These are phyloP conservation scores for Syncephalastrum racemosum DNA, from an alignment of 371 early-diverging fungal genomes.

Conservation along the genomic window DNA sequence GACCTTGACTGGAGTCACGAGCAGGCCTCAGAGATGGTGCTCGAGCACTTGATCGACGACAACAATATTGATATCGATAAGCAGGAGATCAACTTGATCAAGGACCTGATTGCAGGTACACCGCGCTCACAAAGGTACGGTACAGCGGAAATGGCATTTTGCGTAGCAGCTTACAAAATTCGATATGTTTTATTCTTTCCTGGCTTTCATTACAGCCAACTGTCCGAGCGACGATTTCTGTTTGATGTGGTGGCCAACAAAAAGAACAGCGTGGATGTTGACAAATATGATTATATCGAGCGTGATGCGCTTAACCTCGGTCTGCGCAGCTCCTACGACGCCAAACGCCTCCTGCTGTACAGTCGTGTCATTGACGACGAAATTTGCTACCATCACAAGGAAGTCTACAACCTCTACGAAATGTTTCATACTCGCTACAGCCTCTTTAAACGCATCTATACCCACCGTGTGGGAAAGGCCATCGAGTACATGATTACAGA, in stretches of 20 bases:
- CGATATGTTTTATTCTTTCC: background rate
- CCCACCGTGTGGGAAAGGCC: slow-evolving; percentile 79
- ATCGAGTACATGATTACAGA: slow-evolving; percentile 91
- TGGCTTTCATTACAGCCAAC: slow-evolving; percentile 27
- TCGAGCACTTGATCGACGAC: slow-evolving; percentile 82
- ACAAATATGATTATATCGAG: slow-evolving; percentile 95
- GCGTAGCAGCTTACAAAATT: background rate
- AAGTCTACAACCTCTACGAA: slow-evolving; percentile 77
- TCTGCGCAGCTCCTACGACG: slow-evolving; percentile 79
- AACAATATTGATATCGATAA: slow-evolving; percentile 72
- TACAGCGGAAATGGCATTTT: background rate
- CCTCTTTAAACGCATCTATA: slow-evolving; percentile 91
- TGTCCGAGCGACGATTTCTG: slow-evolving; percentile 61
- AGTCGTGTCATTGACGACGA: slow-evolving; percentile 86
- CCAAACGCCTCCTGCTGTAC: slow-evolving; percentile 75
- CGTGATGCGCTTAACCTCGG: slow-evolving; percentile 90
- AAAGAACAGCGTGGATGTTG: slow-evolving; percentile 92
- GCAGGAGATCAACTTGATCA: slow-evolving; percentile 77
- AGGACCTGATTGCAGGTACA: slow-evolving; percentile 81
- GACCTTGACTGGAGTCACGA: slow-evolving; percentile 87
- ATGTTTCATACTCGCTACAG: slow-evolving; percentile 92
- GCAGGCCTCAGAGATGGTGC: slow-evolving; percentile 84
- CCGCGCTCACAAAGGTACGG: slow-evolving; percentile 41
- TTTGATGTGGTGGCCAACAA: slow-evolving; percentile 97
- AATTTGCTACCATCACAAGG: slow-evolving; percentile 86